A percentile compares a stretch with the other conserved stretches of the same genome.
Evolutionary conservation across 345 rosid genomes (phyloP).

Genomic region (Mangifera indica): DNA sequence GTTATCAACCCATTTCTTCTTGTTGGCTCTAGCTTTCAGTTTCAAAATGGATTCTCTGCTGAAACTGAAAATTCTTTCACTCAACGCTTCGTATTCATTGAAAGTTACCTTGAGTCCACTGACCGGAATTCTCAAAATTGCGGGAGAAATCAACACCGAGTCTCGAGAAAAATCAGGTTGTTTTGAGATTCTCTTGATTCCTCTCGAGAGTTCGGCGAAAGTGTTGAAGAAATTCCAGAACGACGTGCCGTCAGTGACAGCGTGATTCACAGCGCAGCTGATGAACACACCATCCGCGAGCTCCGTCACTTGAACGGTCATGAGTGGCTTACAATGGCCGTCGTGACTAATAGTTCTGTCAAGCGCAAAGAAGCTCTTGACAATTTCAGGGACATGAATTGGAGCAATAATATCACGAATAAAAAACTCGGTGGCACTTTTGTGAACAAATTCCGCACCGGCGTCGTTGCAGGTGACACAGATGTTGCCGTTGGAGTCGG

Average conservation of each 20-base stretch:
- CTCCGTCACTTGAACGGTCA: slow-evolving; percentile 87
- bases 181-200: slow-evolving; percentile 33
- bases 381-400: slow-evolving; percentile 49
- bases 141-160: slow-evolving; percentile 59
- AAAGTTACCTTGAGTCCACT: slow-evolving; percentile 81
- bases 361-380: slow-evolving; percentile 57
- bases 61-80: slow-evolving; percentile 86
- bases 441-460: slow-evolving; percentile 70
- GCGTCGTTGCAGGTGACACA: slow-evolving; percentile 66
- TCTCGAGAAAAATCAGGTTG: slow-evolving; percentile 66
- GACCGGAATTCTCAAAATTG: slow-evolving; percentile 58
- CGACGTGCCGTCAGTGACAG: slow-evolving; percentile 85
- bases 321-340: slow-evolving; percentile 67
- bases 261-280: slow-evolving; percentile 72
- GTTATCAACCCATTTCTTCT: slow-evolving; percentile 15
- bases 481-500: slow-evolving; percentile 49
- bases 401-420: slow-evolving; percentile 51
- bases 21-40: slow-evolving; percentile 65
- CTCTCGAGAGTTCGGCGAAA: slow-evolving; percentile 70
- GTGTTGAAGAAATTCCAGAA: slow-evolving; percentile 92
- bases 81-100: slow-evolving; percentile 57
- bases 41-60: slow-evolving; percentile 55
- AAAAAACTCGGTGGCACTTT: slow-evolving; percentile 35
- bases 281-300: slow-evolving; percentile 73
- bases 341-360: slow-evolving; percentile 66